These are phyloP conservation scores for Antonospora locustae DNA, from an alignment of 371 early-diverging fungal species.

Conservation along the genomic window DNA sequence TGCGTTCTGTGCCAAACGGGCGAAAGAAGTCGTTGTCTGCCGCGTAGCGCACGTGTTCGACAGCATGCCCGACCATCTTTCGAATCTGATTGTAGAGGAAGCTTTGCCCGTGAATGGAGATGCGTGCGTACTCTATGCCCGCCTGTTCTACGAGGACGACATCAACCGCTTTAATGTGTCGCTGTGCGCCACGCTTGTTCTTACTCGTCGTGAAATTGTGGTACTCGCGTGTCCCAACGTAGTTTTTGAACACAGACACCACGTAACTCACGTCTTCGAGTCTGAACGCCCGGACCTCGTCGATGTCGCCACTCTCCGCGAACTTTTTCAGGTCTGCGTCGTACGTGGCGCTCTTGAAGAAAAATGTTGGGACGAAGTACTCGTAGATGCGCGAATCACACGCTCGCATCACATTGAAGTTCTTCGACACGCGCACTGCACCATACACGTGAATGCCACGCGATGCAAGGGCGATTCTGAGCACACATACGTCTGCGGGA, in stretches of 20 bases:
- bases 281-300: slow-evolving; percentile 7
- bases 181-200: slow-evolving; percentile 61
- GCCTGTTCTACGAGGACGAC: slow-evolving; percentile 55
- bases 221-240: slow-evolving; percentile 76
- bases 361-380: slow-evolving; percentile 81
- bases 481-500: slow-evolving; percentile 45
- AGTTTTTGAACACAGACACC: slow-evolving; percentile 61
- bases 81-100: slow-evolving; percentile 93
- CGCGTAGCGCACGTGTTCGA: slow-evolving; percentile 20
- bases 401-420: slow-evolving; percentile 72
- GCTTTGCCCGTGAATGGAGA: slow-evolving; percentile 81
- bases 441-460: slow-evolving; percentile 60
- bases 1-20: slow-evolving; percentile 59
- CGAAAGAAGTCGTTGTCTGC: slow-evolving; percentile 60
- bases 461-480: slow-evolving; percentile 62
- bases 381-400: slow-evolving; percentile 86
- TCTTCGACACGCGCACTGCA: slow-evolving; percentile 60
- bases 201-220: slow-evolving; percentile 81
- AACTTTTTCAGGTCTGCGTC: slow-evolving; percentile 5
- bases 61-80: slow-evolving; percentile 65
- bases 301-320: slow-evolving; percentile 7
- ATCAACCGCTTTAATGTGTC: slow-evolving; percentile 63
- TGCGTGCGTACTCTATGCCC: slow-evolving; percentile 72
- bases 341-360: slow-evolving; percentile 55
- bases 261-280: too few relatives aligned